Evolutionary conservation across 768 basidiomycete species (phyloP).

Genomic region (Mycena galopus): DNA sequence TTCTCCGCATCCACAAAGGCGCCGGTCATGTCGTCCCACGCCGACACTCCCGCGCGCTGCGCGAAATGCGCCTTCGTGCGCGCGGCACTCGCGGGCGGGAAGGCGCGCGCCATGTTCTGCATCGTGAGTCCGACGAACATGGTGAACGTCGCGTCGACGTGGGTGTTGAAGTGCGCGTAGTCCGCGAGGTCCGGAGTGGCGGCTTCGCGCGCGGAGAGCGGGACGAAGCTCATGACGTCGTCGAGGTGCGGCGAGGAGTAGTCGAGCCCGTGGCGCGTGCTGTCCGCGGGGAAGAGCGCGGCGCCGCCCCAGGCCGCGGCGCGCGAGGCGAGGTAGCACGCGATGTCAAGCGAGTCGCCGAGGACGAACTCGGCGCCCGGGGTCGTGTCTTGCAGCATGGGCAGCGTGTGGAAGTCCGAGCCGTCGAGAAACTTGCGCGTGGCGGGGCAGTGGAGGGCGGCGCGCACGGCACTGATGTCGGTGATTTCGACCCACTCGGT

Average conservation of each 20-base stretch:
- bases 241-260: conserved; percentile 21
- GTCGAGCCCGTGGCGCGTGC: conserved; percentile 19
- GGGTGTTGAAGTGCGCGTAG: conserved; percentile 25
- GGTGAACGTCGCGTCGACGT: conserved; percentile 24
- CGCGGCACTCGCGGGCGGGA: conserved; percentile 18
- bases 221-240: background rate
- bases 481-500: conserved; percentile 58
- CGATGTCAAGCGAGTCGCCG: conserved; percentile 52
- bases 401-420: conserved; percentile 49
- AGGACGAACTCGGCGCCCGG: conserved; percentile 47
- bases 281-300: conserved; percentile 39
- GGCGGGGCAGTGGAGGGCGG: conserved; percentile 43
- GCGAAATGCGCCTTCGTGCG: conserved; percentile 7
- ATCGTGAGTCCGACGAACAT: background rate
- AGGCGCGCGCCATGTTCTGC: conserved; percentile 12
- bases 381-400: conserved; percentile 51
- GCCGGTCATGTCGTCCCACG: conserved; percentile 25
- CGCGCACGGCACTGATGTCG: conserved; percentile 47
- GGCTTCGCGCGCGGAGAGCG: conserved; percentile 22
- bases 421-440: conserved; percentile 40
- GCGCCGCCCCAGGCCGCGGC: conserved; percentile 47
- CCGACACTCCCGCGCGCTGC: conserved; percentile 7
- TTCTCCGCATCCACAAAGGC: background rate
- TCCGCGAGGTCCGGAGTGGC: background rate
- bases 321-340: conserved; percentile 51